Evolutionary conservation across 345 rosid genomes (phyloP), one percentile per base, ranked within the genome.

Genomic region (Brassica nigra): DNA sequence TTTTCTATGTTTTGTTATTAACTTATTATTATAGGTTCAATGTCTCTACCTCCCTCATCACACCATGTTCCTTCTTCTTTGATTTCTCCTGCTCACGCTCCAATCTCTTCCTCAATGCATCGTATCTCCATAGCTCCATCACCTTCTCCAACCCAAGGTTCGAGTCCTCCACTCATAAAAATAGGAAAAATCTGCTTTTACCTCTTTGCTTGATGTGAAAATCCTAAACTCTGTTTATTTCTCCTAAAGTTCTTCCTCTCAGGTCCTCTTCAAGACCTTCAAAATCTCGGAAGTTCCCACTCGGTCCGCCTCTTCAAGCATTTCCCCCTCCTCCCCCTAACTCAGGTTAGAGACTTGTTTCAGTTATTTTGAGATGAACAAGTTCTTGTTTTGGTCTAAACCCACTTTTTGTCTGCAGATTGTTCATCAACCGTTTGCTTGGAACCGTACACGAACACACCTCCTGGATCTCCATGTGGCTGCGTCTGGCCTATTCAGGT

Each of bases 251-350:
- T 76, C 83, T 68, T 76, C 81, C 86, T 84, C 84, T 71, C 75
- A 79, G 83, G 12, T 57, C 89, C 65, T 80, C 88, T 23, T 74
- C 86, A 73, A 86, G 78, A 81, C 88, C 84, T 83, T 88, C 95
- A 74, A 86, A 86, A 68, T 74, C 86, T 82, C 89, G 92, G 62
- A 87, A 88, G 54, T 73, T 76, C 84, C 89, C 91, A 49, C 80
- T 76, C 33, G 64, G 79, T 39, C 96, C 96, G 14, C 92, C 89
- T n/a, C 77, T 91, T 39, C 91, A 62, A 36, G 82, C 91, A 69
- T 85, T 95, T 64, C 99, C 96, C 12, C 98, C 96, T 67, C 99
- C 99, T 58, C 99, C 99, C 76, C 98, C 98, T 62, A 95, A 89
- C 85, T 85, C 84, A 88, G 99, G 99, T 95, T 68, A 62, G 57